Conservation (phyloP, 768 basidiomycete species). For the Trichaptum fuscoviolaceum region DNA sequence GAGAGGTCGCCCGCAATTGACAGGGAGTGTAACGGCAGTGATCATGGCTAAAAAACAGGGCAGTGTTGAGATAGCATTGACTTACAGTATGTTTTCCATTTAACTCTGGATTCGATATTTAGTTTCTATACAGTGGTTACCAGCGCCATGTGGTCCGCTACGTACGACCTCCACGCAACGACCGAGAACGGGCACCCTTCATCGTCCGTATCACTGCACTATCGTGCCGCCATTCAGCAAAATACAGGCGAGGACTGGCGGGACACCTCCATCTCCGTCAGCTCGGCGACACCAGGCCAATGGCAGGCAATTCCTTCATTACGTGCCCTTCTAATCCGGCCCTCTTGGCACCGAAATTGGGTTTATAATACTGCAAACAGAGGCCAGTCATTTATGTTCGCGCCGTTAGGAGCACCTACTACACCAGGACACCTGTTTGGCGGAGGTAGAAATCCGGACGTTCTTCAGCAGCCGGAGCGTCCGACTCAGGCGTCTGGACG, state of each 20-base stretch:
- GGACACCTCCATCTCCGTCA: constrained; percentile 20
- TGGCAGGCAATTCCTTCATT: constrained; percentile 17
- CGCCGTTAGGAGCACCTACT: no score
- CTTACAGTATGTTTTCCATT: constrained; percentile 39
- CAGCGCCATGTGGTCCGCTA: constrained; percentile 45
- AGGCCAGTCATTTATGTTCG: no score
- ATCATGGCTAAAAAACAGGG: constrained; percentile 34
- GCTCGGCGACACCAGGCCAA: constrained; percentile 18
- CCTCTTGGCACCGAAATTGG: background rate
- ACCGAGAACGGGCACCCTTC: constrained; percentile 32
- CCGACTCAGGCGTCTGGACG: no score
- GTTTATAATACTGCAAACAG: no score
- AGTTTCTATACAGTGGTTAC: constrained; percentile 33
- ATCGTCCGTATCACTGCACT: constrained; percentile 19
- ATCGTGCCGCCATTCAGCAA: constrained; percentile 25
- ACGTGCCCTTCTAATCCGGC: constrained; percentile 26
- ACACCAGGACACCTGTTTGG: no score
- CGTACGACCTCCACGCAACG: constrained; percentile 54
- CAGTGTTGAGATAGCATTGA: constrained; percentile 40
- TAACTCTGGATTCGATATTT: background rate
- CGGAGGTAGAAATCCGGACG: no score
- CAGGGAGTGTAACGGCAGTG: constrained; percentile 35
- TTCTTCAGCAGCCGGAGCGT: no score
- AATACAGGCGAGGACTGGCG: constrained; percentile 28
- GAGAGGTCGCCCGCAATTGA: constrained; percentile 18